These are phyloP conservation scores for Stagonosporopsis rhizophila DNA, from an alignment of 2,329 filamentous ascomycete species.

Conservation along the genomic window DNA sequence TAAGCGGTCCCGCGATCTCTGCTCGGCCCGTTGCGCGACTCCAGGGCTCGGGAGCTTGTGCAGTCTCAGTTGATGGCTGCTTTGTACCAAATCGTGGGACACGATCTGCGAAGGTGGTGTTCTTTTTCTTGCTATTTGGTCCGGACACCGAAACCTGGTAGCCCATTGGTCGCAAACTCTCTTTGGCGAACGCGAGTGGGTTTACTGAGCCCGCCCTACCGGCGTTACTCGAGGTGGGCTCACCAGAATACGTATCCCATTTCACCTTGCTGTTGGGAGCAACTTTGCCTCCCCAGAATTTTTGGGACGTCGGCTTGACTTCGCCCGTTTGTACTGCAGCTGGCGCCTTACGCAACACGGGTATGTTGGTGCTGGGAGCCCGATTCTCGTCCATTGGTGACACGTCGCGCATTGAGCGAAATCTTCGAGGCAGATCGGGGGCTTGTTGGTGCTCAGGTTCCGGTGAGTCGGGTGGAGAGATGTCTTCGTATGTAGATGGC, in stretches of 20 bases:
- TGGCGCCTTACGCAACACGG: constrained; percentile 45
- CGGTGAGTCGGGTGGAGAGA: constrained; percentile 49
- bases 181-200: constrained; percentile 53
- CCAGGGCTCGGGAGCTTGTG: constrained; percentile 64
- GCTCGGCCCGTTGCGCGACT: constrained; percentile 75
- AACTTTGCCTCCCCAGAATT: constrained; percentile 48
- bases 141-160: constrained; percentile 45
- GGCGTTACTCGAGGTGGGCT: constrained; percentile 62
- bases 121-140: constrained; percentile 32
- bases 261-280: constrained; percentile 47
- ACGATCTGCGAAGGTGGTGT: constrained; percentile 42
- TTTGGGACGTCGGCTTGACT: constrained; percentile 31
- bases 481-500: constrained; percentile 41
- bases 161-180: constrained; percentile 33
- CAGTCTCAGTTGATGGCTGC: constrained; percentile 48
- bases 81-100: constrained; percentile 35
- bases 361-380: constrained; percentile 39
- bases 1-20: constrained; percentile 68
- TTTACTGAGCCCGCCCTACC: constrained; percentile 65
- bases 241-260: constrained; percentile 73
- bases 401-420: constrained; percentile 47
- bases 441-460: constrained; percentile 41
- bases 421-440: constrained; percentile 33
- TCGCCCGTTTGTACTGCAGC: constrained; percentile 29
- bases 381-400: constrained; percentile 51